phyloP scores from a whole-genome alignment of 225 moss, liverwort and hornwort species.

The Antitrichia curtipendula region DNA sequence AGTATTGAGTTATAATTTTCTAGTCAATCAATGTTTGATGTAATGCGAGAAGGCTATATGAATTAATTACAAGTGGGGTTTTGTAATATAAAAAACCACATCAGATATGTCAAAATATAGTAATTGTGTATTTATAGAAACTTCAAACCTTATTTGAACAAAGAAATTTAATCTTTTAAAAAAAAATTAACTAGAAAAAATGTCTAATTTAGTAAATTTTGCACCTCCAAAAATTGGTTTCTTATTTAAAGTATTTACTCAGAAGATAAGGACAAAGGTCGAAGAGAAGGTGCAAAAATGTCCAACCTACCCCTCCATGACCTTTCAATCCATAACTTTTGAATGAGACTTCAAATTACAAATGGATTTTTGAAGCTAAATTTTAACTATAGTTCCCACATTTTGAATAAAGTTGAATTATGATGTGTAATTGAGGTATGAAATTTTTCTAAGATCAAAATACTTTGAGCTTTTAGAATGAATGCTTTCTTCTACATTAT shows the following conservation, averaged over 20 bases:
- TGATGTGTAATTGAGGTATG: not conserved
- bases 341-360: not conserved
- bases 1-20: not conserved
- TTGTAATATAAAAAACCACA: not conserved
- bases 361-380: rapidly evolving
- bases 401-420: not conserved
- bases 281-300: not conserved
- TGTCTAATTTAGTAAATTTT: not conserved
- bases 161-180: not conserved
- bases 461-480: not conserved
- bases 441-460: not conserved
- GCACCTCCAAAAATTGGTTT: not conserved
- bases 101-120: not conserved
- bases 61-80: not conserved
- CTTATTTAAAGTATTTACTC: not conserved
- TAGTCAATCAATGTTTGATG: not conserved
- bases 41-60: not conserved
- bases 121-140: not conserved
- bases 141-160: not conserved
- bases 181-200: not conserved
- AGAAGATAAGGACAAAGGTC: not conserved
- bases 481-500: too few species aligned
- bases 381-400: not conserved
- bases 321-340: not conserved
- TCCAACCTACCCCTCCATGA: not conserved